Conservation (phyloP, 371 early-diverging fungal species). For the Zancudomyces culisetae region DNA sequence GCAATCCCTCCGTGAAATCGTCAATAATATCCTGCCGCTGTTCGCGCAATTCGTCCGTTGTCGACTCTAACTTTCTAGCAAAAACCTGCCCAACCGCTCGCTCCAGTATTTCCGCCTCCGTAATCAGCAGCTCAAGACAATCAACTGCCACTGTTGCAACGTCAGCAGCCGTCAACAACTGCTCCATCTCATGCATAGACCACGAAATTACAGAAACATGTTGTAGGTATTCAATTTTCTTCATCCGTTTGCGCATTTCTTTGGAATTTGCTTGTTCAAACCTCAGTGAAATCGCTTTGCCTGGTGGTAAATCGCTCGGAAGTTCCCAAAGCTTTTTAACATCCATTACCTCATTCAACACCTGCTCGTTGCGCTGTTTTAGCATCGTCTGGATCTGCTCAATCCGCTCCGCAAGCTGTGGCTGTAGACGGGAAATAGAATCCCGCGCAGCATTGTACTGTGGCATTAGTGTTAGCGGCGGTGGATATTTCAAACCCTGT, state of each 20-base stretch:
- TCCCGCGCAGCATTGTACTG: conserved; percentile 16
- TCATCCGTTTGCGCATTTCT: conserved; percentile 40
- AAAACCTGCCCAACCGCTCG: conserved; percentile 34
- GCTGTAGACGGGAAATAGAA: conserved; percentile 18
- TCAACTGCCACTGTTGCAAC: conserved; percentile 31
- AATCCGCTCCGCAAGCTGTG: conserved; percentile 27
- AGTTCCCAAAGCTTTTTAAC: conserved; percentile 20
- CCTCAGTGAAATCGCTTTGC: conserved; percentile 28
- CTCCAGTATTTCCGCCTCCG: conserved; percentile 49
- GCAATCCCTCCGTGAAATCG: conserved; percentile 43
- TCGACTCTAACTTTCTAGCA: conserved; percentile 29
- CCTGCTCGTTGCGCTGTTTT: conserved; percentile 20
- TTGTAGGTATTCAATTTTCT: conserved; percentile 34
- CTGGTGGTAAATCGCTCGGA: conserved; percentile 6
- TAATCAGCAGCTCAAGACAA: conserved; percentile 43
- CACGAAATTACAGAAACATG: conserved; percentile 21
- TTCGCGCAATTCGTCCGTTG: conserved; percentile 23
- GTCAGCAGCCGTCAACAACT: conserved; percentile 23
- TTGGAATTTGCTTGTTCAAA: conserved; percentile 40
- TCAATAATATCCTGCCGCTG: conserved; percentile 33
- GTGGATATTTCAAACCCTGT: conserved; percentile 24
- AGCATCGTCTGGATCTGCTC: conserved; percentile 30
- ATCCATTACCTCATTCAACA: conserved; percentile 24
- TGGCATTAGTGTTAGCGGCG: conserved; percentile 25
- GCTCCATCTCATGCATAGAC: conserved; percentile 26